Evolutionary conservation across 2,329 filamentous ascomycete species (phyloP).

Genomic region (Plenodomus biglobosus): DNA sequence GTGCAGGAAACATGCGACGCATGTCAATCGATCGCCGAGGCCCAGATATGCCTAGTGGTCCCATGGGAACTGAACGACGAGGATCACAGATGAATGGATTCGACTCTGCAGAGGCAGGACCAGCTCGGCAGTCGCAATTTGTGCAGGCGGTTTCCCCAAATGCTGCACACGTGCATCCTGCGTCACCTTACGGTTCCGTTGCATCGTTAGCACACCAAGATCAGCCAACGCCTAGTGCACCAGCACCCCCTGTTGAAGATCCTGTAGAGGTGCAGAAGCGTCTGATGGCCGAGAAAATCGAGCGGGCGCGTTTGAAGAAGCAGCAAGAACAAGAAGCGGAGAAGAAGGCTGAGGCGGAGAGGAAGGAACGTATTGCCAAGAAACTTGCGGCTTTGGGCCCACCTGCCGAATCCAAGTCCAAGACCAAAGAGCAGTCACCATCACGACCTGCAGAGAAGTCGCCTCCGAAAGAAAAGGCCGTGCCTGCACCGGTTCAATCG

Average conservation of each 20-base stretch:
- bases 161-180: conserved; percentile 35
- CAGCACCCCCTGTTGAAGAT: conserved; percentile 57
- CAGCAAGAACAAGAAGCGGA: conserved; percentile 59
- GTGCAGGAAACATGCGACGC: conserved; percentile 72
- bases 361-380: conserved; percentile 68
- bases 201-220: conserved; percentile 30
- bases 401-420: conserved; percentile 41
- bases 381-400: conserved; percentile 72
- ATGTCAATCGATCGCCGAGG: conserved; percentile 58
- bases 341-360: conserved; percentile 70
- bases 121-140: conserved; percentile 25
- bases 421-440: conserved; percentile 43
- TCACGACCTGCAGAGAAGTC: conserved; percentile 37
- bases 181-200: conserved; percentile 40
- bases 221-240: conserved; percentile 25
- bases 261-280: conserved; percentile 65
- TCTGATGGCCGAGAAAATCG: conserved; percentile 70
- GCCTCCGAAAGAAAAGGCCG: conserved; percentile 50
- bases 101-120: conserved; percentile 24
- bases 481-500: conserved; percentile 40
- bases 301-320: conserved; percentile 68
- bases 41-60: conserved; percentile 36
- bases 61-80: conserved; percentile 33
- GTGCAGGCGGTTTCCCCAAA: conserved; percentile 36
- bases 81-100: conserved; percentile 35